A percentile compares a stretch with the other conserved stretches of the same genome.
Evolutionary conservation across 768 basidiomycete genomes (phyloP).

Genomic region (Gloeopeniophorella convolvens): DNA sequence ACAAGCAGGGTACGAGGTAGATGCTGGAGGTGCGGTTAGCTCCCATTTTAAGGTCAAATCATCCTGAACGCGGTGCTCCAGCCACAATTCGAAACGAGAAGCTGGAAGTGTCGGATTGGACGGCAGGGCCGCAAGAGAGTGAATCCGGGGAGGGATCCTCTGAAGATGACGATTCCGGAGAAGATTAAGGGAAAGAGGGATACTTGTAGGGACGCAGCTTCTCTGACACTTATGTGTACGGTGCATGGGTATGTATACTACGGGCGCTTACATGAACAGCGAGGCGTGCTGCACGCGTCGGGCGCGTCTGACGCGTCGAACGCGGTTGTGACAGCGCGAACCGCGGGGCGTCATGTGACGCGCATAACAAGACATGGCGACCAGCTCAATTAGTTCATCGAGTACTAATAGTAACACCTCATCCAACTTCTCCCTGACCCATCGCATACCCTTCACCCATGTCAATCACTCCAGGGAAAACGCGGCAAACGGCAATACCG

Average conservation of each 20-base stretch:
- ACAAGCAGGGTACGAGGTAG: conserved; percentile 72
- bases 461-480: conserved; percentile 40
- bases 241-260: too few species aligned
- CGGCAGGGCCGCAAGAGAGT: conserved; percentile 29
- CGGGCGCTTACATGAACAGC: too few species aligned
- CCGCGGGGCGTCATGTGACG: conserved; percentile 18
- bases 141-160: conserved; percentile 22
- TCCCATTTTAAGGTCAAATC: not conserved
- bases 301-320: conserved; percentile 3
- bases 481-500: conserved; percentile 38
- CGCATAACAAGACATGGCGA: too few species aligned
- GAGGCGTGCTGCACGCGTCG: too few species aligned
- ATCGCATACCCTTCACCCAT: conserved; percentile 24
- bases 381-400: conserved; percentile 6
- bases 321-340: conserved; percentile 14
- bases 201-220: too few species aligned
- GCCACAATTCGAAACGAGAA: conserved; percentile 52
- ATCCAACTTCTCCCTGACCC: too few species aligned
- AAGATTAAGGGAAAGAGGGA: conserved; percentile 12
- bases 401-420: too few species aligned
- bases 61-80: conserved; percentile 23
- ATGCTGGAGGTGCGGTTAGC: conserved; percentile 44
- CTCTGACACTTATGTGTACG: too few species aligned
- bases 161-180: conserved; percentile 23
- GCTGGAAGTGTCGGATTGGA: conserved; percentile 52